phyloP scores from a whole-genome alignment of 768 basidiomycete genomes.

The Epithele typhae region DNA sequence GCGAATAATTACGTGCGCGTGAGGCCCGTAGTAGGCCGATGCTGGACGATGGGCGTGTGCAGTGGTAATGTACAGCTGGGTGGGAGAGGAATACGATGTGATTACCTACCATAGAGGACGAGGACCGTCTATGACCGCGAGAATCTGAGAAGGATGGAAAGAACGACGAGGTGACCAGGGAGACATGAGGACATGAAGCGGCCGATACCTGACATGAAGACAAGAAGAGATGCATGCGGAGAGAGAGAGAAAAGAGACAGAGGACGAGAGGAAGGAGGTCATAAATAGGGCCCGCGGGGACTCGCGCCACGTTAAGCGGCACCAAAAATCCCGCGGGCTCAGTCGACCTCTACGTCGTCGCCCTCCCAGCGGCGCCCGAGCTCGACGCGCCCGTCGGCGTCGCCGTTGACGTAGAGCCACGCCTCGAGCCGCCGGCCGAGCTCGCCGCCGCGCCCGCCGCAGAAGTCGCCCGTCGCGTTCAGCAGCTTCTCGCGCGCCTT shows the following conservation, averaged over 20 bases:
- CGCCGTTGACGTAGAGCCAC: slow-evolving; percentile 43
- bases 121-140: too few relatives aligned
- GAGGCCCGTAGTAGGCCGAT: too few relatives aligned
- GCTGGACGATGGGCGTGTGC: slow-evolving; percentile 1
- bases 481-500: slow-evolving; percentile 68
- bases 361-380: slow-evolving; percentile 22
- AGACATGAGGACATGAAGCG: too few relatives aligned
- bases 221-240: background rate
- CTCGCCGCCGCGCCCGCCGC: slow-evolving; percentile 77
- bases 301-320: too few relatives aligned
- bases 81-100: background rate
- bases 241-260: background rate
- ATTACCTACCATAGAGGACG: slow-evolving; percentile 10
- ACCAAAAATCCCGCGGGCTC: too few relatives aligned
- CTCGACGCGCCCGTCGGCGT: slow-evolving; percentile 24
- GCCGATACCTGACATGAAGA: too few relatives aligned
- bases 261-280: background rate
- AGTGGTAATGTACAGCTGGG: background rate
- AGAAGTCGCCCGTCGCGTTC: slow-evolving; percentile 68
- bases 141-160: too few relatives aligned
- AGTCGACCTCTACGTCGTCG: slow-evolving; percentile 7
- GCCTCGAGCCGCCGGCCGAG: slow-evolving; percentile 71
- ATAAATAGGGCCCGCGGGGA: background rate
- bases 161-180: too few relatives aligned
- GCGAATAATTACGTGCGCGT: background rate